Evolutionary conservation across 768 basidiomycete species (phyloP).

Genomic region (Termitomyces sp.): DNA sequence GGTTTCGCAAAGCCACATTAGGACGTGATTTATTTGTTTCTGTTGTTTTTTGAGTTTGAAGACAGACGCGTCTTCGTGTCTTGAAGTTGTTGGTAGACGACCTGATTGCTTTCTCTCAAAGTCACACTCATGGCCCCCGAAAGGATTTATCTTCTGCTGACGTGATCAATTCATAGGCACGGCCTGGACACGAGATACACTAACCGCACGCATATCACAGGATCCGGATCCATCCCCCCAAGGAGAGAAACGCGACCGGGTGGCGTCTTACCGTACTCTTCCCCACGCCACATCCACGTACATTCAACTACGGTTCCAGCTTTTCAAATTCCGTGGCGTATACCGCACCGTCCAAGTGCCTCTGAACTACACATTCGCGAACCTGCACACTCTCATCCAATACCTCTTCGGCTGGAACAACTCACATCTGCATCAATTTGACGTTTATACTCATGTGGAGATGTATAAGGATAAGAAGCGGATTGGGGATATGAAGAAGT

Average conservation of each 20-base stretch:
- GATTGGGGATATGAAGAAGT: slow-evolving; percentile 3
- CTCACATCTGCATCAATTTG: not conserved
- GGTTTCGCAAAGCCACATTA: not conserved
- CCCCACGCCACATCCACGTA: not conserved
- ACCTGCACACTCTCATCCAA: not conserved
- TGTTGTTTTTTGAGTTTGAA: not conserved
- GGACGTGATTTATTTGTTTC: not conserved
- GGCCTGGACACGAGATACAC: not conserved
- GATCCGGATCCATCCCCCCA: not conserved
- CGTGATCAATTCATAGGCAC: not conserved
- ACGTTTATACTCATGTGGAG: not conserved
- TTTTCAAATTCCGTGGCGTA: not conserved
- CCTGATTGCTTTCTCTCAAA: not conserved
- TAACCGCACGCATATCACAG: not conserved
- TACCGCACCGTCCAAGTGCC: not conserved
- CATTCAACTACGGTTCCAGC: not conserved
- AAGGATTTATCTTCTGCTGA: too few species aligned
- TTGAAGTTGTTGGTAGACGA: not conserved
- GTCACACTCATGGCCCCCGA: not conserved
- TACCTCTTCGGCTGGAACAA: not conserved
- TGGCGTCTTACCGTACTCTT: not conserved
- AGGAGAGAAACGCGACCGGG: not conserved
- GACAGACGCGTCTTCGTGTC: not conserved
- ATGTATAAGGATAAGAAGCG: not conserved
- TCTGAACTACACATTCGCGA: not conserved